phyloP scores from a whole-genome alignment of 495 filamentous ascomycete species.

The Aspergillus heteromorphus region DNA sequence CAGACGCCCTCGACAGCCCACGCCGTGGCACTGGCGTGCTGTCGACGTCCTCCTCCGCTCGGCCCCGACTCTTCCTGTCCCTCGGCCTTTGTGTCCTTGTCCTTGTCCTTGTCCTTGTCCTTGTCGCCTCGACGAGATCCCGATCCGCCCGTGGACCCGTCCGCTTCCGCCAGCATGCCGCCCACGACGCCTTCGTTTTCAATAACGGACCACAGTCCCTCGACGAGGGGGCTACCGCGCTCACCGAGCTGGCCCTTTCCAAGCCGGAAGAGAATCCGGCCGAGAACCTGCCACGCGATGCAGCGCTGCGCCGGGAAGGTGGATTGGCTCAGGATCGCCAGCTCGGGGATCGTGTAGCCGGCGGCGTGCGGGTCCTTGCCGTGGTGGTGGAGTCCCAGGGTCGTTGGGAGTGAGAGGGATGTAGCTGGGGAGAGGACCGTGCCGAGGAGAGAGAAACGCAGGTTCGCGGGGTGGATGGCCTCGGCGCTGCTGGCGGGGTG shows the following conservation, averaged over 20 bases:
- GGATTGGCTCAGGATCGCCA: slow-evolving; percentile 76
- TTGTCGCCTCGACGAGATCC: neutral
- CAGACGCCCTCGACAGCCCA: slow-evolving; percentile 90
- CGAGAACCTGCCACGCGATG: slow-evolving; percentile 85
- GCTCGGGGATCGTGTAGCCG: slow-evolving; percentile 87
- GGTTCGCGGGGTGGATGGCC: slow-evolving; percentile 63
- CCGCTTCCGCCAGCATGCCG: slow-evolving; percentile 63
- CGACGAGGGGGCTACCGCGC: slow-evolving; percentile 49
- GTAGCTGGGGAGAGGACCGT: slow-evolving; percentile 67
- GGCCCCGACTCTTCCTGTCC: neutral
- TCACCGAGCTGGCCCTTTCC: slow-evolving; percentile 74
- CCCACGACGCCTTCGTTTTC: slow-evolving; percentile 70
- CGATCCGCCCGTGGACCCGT: slow-evolving; percentile 26
- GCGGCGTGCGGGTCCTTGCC: slow-evolving; percentile 88
- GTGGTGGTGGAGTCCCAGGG: slow-evolving; percentile 86
- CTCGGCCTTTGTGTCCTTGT: neutral
- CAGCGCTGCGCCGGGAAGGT: slow-evolving; percentile 82
- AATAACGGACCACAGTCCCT: slow-evolving; percentile 72
- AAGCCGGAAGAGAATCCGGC: slow-evolving; percentile 76
- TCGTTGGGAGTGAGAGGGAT: slow-evolving; percentile 64
- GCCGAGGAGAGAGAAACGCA: slow-evolving; percentile 87
- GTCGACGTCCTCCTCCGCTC: slow-evolving; percentile 32
- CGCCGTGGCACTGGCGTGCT: slow-evolving; percentile 60
- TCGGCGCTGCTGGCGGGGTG: slow-evolving; percentile 60
- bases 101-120: too few relatives aligned